Percentiles rank a stretch among this genome's conserved stretches.
Conservation (phyloP, 139 green algal species). For the Chlorella vulgaris region DNA sequence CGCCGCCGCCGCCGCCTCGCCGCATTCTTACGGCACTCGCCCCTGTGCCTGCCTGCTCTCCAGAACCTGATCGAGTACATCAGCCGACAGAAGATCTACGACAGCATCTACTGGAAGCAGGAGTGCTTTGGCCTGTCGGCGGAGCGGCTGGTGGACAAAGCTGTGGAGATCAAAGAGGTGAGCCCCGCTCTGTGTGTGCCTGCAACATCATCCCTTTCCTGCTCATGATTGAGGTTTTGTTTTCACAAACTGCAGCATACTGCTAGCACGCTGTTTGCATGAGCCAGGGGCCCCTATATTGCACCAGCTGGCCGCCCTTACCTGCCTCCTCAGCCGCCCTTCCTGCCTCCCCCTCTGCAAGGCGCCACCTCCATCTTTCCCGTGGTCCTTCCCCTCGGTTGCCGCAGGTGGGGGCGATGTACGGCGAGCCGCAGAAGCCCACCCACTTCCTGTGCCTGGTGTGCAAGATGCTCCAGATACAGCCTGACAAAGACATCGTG, state of each 20-base stretch:
- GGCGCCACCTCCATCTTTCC: background rate
- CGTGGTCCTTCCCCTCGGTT: background rate
- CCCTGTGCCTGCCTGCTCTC: background rate
- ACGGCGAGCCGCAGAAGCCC: conserved; percentile 82
- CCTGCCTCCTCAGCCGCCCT: no score
- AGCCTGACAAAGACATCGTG: conserved; percentile 98
- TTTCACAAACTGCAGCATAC: background rate
- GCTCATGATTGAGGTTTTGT: background rate
- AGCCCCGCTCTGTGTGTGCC: no score
- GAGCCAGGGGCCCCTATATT: no score
- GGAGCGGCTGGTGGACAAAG: conserved; percentile 95
- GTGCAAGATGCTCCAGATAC: conserved; percentile 98
- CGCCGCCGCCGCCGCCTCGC: conserved; percentile 10
- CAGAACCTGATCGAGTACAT: conserved; percentile 97
- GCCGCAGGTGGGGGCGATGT: conserved; percentile 82
- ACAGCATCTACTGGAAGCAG: conserved; percentile 97
- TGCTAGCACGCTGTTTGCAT: no score
- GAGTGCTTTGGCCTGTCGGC: conserved; percentile 97
- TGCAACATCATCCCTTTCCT: background rate
- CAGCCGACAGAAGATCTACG: conserved; percentile 91
- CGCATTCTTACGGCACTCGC: no score
- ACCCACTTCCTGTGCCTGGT: conserved; percentile 95
- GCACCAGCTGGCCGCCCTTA: no score
- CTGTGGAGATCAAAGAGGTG: conserved; percentile 84
- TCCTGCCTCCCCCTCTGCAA: no score